Conservation (phyloP, 345 rosid genomes). For the Hibiscus trionum region DNA sequence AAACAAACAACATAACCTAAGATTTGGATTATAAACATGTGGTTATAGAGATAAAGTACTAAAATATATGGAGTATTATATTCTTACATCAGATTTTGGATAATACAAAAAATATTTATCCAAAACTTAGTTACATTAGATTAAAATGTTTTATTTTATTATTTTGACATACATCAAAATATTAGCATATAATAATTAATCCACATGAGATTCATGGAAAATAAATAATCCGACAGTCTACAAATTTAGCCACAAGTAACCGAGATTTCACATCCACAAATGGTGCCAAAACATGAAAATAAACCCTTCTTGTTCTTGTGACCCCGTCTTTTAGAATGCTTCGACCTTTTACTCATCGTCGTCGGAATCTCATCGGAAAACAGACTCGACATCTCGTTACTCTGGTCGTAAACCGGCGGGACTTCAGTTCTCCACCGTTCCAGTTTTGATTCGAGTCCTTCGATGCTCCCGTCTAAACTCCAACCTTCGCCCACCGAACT, state of each 20-base stretch:
- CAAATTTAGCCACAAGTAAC: conserved; percentile 43
- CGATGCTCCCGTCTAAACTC: conserved; percentile 60
- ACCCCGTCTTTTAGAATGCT: conserved; percentile 30
- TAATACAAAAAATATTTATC: too few species aligned
- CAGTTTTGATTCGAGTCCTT: conserved; percentile 72
- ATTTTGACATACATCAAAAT: background rate
- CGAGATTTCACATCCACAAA: conserved; percentile 66
- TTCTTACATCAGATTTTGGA: too few species aligned
- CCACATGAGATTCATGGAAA: too few species aligned
- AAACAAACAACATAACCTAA: too few species aligned
- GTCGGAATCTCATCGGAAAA: conserved; percentile 16
- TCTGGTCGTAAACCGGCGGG: conserved; percentile 52
- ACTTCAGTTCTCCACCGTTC: conserved; percentile 79
- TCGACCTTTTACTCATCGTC: conserved; percentile 1
- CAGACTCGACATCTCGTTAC: conserved; percentile 27
- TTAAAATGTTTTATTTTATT: too few species aligned
- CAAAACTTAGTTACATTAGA: too few species aligned
- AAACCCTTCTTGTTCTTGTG: conserved; percentile 25
- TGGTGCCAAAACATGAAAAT: conserved; percentile 62
- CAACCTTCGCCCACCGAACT: conserved; percentile 43
- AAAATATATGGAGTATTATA: too few species aligned
- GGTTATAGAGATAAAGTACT: too few species aligned
- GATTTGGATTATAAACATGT: too few species aligned
- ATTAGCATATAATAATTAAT: background rate
- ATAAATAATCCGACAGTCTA: background rate